Base-by-base conservation (phyloP, 768 basidiomycete genomes). In the Mycena metata region DNA sequence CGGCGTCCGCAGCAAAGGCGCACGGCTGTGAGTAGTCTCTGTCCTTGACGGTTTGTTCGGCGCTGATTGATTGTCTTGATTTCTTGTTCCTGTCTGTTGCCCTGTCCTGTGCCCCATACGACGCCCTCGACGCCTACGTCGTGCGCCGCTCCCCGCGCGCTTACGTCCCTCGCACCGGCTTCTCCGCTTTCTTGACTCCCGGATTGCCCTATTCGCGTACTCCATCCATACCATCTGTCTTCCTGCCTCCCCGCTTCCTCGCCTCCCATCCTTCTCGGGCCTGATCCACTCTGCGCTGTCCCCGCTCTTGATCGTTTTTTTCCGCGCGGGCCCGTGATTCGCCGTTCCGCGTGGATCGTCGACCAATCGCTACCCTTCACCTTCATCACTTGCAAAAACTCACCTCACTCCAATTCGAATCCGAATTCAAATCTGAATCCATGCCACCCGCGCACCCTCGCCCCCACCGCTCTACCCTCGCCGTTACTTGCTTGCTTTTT, bases 1-100 rank as follows among this genome's bases (percentile, higher is more conserved):
- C 55, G 84, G 83, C 26, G 82, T 83, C 2, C 70, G 73, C 21
- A 79, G 78, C 35, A 74, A 73, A 56, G 73, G 70, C 33, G 66
- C 70, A 36, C 52, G 70, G 3, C 67, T 69, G 70, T 72, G 64
- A 72, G 70, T 71, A 8, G 17, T 23, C 42, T 21, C 24, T 41
- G 16, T 30, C n/a, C 5, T 60, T 3, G 43, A 5, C n/a, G 12
- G 30, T 30, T 6, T 43, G 24, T 46, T 24, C 49, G n/a, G 49
- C 72, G 78, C 33, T 79, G 77, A 66, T 69, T 71, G 36, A 58
- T 71, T 85, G 74, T 82, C 81, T 81, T 17, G 35, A 35, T 60
- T 47, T 60, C 60, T 55, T 15, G n/a, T n/a, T n/a, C n/a, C n/a
- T n/a, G n/a, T n/a, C 54, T 17, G 47, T 60, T n/a, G 57, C 51